Percentiles rank a stretch among this genome's conserved stretches.
Evolutionary conservation across 2,329 filamentous ascomycete genomes (phyloP).

Genomic region (Pestalotiopsis sp.): DNA sequence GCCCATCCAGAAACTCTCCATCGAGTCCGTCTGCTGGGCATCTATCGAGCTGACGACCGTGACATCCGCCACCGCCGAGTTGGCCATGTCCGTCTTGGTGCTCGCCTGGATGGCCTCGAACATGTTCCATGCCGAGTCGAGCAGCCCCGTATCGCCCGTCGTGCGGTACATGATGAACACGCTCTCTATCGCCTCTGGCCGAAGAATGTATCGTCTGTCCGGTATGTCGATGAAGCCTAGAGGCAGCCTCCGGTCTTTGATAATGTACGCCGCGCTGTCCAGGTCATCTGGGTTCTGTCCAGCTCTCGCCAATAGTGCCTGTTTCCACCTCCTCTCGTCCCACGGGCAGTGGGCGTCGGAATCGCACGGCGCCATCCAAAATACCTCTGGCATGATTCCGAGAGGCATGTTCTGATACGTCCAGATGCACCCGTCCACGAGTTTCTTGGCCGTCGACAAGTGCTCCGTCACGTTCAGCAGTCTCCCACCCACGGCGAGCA

Average conservation of each 20-base stretch:
- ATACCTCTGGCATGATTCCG: conserved; percentile 56
- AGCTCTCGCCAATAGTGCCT: conserved; percentile 21
- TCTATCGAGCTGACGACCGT: conserved; percentile 17
- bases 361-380: conserved; percentile 43
- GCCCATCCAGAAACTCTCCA: conserved; percentile 20
- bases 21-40: conserved; percentile 24
- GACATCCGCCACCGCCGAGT: conserved; percentile 27
- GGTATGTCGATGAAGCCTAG: conserved; percentile 26
- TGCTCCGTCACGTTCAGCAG: conserved; percentile 44
- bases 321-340: conserved; percentile 31
- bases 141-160: conserved; percentile 24
- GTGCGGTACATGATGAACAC: conserved; percentile 29
- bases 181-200: conserved; percentile 33
- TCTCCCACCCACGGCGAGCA: conserved; percentile 50
- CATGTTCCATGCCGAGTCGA: conserved; percentile 28
- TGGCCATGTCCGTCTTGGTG: conserved; percentile 27
- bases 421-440: conserved; percentile 55
- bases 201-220: conserved; percentile 27
- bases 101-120: conserved; percentile 26
- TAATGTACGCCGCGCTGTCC: background rate
- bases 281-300: conserved; percentile 12
- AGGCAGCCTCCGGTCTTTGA: conserved; percentile 19
- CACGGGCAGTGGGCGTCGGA: conserved; percentile 26
- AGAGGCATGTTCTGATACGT: conserved; percentile 49
- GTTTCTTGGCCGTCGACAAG: conserved; percentile 44